phyloP scores from a whole-genome alignment of 768 basidiomycete genomes.

The Gymnopilus junonius region DNA sequence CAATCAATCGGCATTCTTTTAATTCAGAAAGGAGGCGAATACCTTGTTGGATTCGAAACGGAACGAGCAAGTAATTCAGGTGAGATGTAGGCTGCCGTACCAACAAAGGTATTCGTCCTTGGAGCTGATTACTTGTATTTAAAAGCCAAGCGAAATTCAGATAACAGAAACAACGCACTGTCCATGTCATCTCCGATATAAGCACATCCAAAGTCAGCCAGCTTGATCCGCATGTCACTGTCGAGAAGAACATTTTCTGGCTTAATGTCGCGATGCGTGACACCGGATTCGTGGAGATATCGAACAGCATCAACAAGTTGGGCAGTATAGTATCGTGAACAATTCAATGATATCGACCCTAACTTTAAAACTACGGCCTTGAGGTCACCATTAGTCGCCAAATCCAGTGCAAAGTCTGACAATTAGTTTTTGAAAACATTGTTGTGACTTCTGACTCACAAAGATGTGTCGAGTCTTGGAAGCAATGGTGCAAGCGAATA shows the following conservation, averaged over 20 bases:
- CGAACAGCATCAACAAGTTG: conserved; percentile 88
- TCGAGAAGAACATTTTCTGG: conserved; percentile 94
- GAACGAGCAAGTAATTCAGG: conserved; percentile 58
- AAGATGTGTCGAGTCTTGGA: conserved; percentile 83
- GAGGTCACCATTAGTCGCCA: conserved; percentile 79
- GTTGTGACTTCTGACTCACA: conserved; percentile 55
- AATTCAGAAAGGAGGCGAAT: conserved; percentile 16
- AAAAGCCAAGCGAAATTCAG: conserved; percentile 5
- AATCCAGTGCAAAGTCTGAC: conserved; percentile 79
- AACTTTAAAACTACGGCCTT: conserved; percentile 71
- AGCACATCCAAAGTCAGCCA: conserved; percentile 98
- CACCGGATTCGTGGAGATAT: conserved; percentile 89
- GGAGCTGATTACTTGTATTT: conserved; percentile 18
- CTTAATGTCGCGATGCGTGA: conserved; percentile 91
- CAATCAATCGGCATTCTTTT: conserved; percentile 14
- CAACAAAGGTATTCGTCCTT: conserved; percentile 37
- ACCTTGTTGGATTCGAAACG: conserved; percentile 81
- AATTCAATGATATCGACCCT: conserved; percentile 84
- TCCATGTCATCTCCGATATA: conserved; percentile 64
- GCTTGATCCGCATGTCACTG: conserved; percentile 81
- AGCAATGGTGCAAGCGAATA: conserved; percentile 80
- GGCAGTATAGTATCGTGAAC: conserved; percentile 84
- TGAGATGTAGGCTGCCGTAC: conserved; percentile 32
- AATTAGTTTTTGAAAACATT: conserved; percentile 12
- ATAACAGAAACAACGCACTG: conserved; percentile 41